phyloP scores from a whole-genome alignment of 331 rosid species.

The Phaseolus coccineus region DNA sequence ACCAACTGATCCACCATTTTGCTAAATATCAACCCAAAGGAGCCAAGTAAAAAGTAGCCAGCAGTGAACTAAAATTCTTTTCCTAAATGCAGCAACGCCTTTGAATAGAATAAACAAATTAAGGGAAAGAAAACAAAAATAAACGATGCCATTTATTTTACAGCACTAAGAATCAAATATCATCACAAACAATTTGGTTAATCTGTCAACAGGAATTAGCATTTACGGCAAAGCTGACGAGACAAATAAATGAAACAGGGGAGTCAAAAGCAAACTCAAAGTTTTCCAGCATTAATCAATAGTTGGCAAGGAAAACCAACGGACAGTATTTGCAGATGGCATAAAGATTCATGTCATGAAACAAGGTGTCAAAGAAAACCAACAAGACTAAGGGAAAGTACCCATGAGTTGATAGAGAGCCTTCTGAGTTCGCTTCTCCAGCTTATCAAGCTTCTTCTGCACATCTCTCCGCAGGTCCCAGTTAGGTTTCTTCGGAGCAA shows the following conservation, averaged over 20 bases:
- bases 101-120: neutral
- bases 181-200: neutral
- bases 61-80: neutral
- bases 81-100: neutral
- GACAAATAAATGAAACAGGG: neutral
- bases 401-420: slow-evolving; percentile 80
- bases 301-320: neutral
- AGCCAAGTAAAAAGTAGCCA: neutral
- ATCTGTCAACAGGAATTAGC: neutral
- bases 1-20: neutral
- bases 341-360: neutral
- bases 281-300: neutral
- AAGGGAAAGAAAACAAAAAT: neutral
- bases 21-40: neutral
- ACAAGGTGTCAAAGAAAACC: neutral
- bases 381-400: neutral
- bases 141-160: neutral
- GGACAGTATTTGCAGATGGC: neutral
- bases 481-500: slow-evolving; percentile 97
- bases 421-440: slow-evolving; percentile 89
- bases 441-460: slow-evolving; percentile 95
- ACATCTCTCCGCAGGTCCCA: slow-evolving; percentile 96
- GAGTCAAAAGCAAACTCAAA: neutral
- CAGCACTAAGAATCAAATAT: neutral
- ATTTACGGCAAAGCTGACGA: neutral